Percentiles rank a stretch among this genome's conserved stretches.
phyloP scores from a whole-genome alignment of 306 rosid species.

The Rosa persica region DNA sequence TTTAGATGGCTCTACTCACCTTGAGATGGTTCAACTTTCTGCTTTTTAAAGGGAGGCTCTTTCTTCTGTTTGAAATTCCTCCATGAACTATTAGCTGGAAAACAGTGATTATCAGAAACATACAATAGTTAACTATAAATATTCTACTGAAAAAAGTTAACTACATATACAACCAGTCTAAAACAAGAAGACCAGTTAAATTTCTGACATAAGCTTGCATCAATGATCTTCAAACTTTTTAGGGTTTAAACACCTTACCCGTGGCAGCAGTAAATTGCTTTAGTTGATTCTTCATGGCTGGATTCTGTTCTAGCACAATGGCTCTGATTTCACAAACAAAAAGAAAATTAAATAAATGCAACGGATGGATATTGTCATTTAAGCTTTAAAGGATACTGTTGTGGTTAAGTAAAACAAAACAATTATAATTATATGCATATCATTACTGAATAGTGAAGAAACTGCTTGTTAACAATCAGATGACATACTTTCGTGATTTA shows the following conservation, averaged over 20 bases:
- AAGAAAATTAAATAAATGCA: constrained; percentile 21
- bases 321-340: constrained; percentile 59
- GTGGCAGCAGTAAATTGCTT: constrained; percentile 72
- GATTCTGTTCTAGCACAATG: constrained; percentile 83
- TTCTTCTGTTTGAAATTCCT: constrained; percentile 65
- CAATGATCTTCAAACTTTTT: neutral
- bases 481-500: constrained; percentile 79
- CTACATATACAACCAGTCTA: neutral
- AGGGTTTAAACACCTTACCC: constrained; percentile 40
- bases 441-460: neutral
- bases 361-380: neutral
- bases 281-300: constrained; percentile 65
- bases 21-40: constrained; percentile 70
- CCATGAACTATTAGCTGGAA: constrained; percentile 68
- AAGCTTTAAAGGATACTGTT: neutral
- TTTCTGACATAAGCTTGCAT: neutral
- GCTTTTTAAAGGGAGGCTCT: constrained; percentile 75
- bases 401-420: neutral
- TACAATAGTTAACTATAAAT: neutral
- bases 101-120: constrained; percentile 30
- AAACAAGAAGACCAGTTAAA: neutral
- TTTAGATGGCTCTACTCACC: constrained; percentile 48
- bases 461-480: neutral
- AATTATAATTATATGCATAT: neutral
- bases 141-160: neutral